Percentiles rank a stretch among this genome's conserved stretches.
Evolutionary conservation across 176 grass and related monocot species (phyloP).

Genomic region (Dactylis glomerata): DNA sequence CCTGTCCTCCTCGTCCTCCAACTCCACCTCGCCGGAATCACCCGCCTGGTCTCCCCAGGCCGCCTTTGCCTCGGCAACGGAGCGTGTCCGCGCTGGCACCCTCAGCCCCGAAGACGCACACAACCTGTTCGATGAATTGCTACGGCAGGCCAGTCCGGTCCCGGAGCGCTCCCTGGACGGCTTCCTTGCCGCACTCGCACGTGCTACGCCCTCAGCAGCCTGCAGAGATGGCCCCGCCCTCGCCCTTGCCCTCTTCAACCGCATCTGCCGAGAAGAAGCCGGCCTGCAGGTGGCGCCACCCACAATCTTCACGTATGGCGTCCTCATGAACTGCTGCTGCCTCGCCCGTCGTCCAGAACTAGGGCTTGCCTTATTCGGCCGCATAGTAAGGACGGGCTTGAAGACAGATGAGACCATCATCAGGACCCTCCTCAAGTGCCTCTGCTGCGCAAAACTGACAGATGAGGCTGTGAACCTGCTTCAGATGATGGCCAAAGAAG

Average conservation of each 20-base stretch:
- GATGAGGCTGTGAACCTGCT: constrained; percentile 1
- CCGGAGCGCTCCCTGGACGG: background rate
- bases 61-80: background rate
- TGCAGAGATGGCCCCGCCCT: background rate
- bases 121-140: background rate
- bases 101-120: background rate
- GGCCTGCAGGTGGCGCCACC: background rate
- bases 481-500: constrained; percentile 3
- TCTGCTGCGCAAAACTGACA: constrained; percentile 11
- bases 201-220: background rate
- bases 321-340: background rate
- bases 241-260: background rate
- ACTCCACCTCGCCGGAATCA: background rate
- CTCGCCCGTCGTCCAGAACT: background rate
- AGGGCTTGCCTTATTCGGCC: background rate
- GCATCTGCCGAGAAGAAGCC: background rate
- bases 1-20: background rate
- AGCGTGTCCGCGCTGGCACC: background rate
- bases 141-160: background rate
- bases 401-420: background rate
- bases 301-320: background rate
- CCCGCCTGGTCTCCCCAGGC: background rate
- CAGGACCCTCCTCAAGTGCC: constrained; percentile 17
- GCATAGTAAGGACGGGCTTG: background rate
- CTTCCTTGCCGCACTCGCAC: background rate